A percentile compares a stretch with the other conserved stretches of the same genome.
phyloP scores from a whole-genome alignment of 192 early-diverging fungal genomes.

The Dissophora ornata region DNA sequence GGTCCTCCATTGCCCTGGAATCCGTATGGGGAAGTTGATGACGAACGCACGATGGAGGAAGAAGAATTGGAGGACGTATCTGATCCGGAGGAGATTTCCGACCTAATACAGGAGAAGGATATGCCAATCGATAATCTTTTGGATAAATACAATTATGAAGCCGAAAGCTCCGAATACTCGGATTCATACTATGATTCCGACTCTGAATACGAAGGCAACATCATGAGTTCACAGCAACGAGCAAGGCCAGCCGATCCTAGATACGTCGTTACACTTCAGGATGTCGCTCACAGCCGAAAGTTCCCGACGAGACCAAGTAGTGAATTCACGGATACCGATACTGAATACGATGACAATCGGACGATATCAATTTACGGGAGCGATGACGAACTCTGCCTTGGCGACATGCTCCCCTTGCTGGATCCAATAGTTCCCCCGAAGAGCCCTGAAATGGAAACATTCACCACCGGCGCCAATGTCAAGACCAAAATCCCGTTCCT shows the following conservation, averaged over 20 bases:
- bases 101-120: slow-evolving; percentile 32
- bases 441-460: slow-evolving; percentile 30
- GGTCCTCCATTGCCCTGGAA: slow-evolving; percentile 41
- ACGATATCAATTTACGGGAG: slow-evolving; percentile 51
- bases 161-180: slow-evolving; percentile 45
- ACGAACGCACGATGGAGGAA: slow-evolving; percentile 48
- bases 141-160: slow-evolving; percentile 48
- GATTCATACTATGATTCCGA: slow-evolving; percentile 50
- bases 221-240: slow-evolving; percentile 44
- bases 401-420: slow-evolving; percentile 37
- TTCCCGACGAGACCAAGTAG: slow-evolving; percentile 48
- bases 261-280: slow-evolving; percentile 44
- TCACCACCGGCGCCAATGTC: slow-evolving; percentile 56
- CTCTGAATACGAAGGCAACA: slow-evolving; percentile 35
- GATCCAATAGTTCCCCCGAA: slow-evolving; percentile 21
- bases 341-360: slow-evolving; percentile 43
- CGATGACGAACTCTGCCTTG: slow-evolving; percentile 49
- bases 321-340: slow-evolving; percentile 47
- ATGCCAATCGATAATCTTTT: slow-evolving; percentile 60
- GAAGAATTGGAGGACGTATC: slow-evolving; percentile 27
- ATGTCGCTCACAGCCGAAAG: slow-evolving; percentile 38
- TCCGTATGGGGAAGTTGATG: slow-evolving; percentile 46
- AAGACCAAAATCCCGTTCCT: slow-evolving; percentile 68
- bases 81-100: slow-evolving; percentile 28
- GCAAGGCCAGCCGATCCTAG: slow-evolving; percentile 31